Conservation (phyloP, 768 basidiomycete species). For the Tylopilus sp. region DNA sequence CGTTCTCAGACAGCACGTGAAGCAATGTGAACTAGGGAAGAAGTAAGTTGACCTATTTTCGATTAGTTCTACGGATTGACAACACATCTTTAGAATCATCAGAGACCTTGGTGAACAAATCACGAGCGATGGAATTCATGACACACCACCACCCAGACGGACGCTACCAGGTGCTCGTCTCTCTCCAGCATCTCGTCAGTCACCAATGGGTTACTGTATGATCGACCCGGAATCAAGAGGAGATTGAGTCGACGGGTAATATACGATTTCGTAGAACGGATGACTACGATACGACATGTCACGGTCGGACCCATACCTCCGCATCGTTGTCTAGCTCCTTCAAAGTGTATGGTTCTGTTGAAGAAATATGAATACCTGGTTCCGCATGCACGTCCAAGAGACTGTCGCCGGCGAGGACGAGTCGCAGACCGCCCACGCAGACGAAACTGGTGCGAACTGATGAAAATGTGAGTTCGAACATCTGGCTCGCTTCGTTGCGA, state of each 20-base stretch:
- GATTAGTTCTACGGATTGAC: neutral
- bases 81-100: slow-evolving; percentile 50
- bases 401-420: slow-evolving; percentile 60
- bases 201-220: slow-evolving; percentile 70
- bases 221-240: neutral
- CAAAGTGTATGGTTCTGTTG: slow-evolving; percentile 44
- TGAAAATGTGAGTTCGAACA: slow-evolving; percentile 64
- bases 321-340: slow-evolving; percentile 71
- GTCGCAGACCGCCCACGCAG: slow-evolving; percentile 66
- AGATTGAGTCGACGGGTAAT: neutral
- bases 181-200: slow-evolving; percentile 89
- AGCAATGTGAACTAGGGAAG: slow-evolving; percentile 87
- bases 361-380: slow-evolving; percentile 18
- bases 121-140: slow-evolving; percentile 89
- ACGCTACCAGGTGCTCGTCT: slow-evolving; percentile 86
- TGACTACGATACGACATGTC: slow-evolving; percentile 10
- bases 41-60: slow-evolving; percentile 59
- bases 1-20: slow-evolving; percentile 90
- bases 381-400: slow-evolving; percentile 37
- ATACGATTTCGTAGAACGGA: slow-evolving; percentile 11
- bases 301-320: slow-evolving; percentile 62
- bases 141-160: slow-evolving; percentile 84
- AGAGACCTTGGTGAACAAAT: slow-evolving; percentile 86
- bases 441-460: slow-evolving; percentile 58
- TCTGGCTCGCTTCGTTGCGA: slow-evolving; percentile 42